A percentile compares a stretch with the other conserved stretches of the same genome.
Evolutionary conservation across 345 rosid genomes (phyloP).

Genomic region (Salix suchowensis): DNA sequence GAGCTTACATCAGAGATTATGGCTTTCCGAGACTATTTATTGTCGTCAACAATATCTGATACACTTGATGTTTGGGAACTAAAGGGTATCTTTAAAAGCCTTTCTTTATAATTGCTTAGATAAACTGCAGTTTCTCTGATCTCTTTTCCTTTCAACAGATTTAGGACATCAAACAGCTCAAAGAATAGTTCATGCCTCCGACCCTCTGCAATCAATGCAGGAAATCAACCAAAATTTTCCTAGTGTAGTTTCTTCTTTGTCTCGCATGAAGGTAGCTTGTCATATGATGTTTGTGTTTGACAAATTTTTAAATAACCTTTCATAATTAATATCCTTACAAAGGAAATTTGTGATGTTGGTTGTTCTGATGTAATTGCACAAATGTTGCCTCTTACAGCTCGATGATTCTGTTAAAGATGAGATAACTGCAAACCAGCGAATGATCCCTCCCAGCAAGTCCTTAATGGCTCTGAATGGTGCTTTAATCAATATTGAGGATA

Average conservation of each 20-base stretch:
- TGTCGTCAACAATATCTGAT: slow-evolving; percentile 88
- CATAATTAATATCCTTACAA: not conserved
- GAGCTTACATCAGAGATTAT: slow-evolving; percentile 83
- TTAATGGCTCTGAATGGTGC: slow-evolving; percentile 98
- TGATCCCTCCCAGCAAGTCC: slow-evolving; percentile 96
- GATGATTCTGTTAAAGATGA: slow-evolving; percentile 88
- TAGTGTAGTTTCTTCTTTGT: slow-evolving; percentile 86
- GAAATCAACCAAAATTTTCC: slow-evolving; percentile 98
- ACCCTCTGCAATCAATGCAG: slow-evolving; percentile 92
- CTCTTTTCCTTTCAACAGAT: slow-evolving; percentile 48
- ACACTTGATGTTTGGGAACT: slow-evolving; percentile 98
- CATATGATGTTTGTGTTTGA: not conserved
- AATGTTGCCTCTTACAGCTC: slow-evolving; percentile 50
- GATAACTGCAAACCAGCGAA: slow-evolving; percentile 83
- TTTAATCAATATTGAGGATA: slow-evolving; percentile 83
- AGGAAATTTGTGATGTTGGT: not conserved
- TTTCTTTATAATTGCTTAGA: slow-evolving; percentile 1
- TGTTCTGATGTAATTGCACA: not conserved
- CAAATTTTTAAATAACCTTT: slow-evolving; percentile 11
- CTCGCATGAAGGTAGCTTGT: slow-evolving; percentile 82
- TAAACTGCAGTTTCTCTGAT: slow-evolving; percentile 15
- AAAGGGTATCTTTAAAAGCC: slow-evolving; percentile 49
- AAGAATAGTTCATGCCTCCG: slow-evolving; percentile 91
- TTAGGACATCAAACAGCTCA: slow-evolving; percentile 98
- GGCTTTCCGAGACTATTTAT: slow-evolving; percentile 85